Conservation (phyloP, 176 grass and related monocot species). For the bread wheat (Triticum aestivum) region DNA sequence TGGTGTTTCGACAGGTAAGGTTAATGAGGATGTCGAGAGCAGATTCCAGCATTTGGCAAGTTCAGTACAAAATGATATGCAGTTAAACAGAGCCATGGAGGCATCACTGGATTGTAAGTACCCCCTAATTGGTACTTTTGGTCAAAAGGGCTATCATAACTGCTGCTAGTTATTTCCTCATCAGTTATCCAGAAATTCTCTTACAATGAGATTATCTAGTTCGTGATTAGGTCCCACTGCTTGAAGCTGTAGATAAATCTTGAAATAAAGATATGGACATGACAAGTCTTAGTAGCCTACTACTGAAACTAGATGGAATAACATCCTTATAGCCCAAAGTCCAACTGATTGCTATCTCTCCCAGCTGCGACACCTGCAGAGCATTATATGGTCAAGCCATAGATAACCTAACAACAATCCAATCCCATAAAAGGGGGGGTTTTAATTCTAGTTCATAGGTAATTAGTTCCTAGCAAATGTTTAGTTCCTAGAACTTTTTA, state of each 20-base stretch:
- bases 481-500: not conserved
- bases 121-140: not conserved
- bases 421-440: too few species aligned
- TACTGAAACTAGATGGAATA: too few species aligned
- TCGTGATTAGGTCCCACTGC: too few species aligned
- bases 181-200: not conserved
- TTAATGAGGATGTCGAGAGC: slow-evolving; percentile 72
- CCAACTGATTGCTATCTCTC: too few species aligned
- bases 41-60: slow-evolving; percentile 75
- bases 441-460: not conserved
- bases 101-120: slow-evolving; percentile 74
- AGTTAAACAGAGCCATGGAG: slow-evolving; percentile 64
- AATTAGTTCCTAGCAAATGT: not conserved
- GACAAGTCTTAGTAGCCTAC: too few species aligned
- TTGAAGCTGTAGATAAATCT: too few species aligned
- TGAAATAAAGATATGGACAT: too few species aligned
- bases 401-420: too few species aligned
- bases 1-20: slow-evolving; percentile 49
- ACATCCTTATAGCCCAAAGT: too few species aligned
- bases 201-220: too few species aligned
- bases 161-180: slow-evolving; percentile 3
- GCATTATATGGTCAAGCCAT: too few species aligned
- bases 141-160: slow-evolving; percentile 41
- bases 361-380: too few species aligned
- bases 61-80: slow-evolving; percentile 71